Conservation (phyloP, 2,329 filamentous ascomycete species). For the Clarireedia homoeocarpa region DNA sequence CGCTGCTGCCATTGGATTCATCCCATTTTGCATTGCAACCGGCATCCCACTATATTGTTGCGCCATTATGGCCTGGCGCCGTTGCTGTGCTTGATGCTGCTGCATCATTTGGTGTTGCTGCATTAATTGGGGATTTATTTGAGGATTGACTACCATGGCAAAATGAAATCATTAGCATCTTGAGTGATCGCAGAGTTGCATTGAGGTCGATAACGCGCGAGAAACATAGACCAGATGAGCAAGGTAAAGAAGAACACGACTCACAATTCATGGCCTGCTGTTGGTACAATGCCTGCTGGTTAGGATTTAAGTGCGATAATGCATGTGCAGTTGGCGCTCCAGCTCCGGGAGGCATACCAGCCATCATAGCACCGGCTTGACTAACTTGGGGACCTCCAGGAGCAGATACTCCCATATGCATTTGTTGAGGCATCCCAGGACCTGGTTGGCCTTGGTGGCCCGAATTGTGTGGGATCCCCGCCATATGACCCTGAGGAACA, state of each 20-base stretch:
- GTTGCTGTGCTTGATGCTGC: conserved; percentile 10
- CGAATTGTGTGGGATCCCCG: conserved; percentile 47
- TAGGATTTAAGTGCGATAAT: conserved; percentile 61
- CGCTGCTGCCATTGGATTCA: conserved; percentile 43
- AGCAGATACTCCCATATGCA: conserved; percentile 65
- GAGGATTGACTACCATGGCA: conserved; percentile 23
- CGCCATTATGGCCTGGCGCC: conserved; percentile 44
- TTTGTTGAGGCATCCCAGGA: conserved; percentile 57
- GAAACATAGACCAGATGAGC: background rate
- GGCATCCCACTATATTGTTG: conserved; percentile 48
- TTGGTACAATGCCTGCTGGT: conserved; percentile 26
- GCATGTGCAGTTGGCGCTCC: conserved; percentile 54
- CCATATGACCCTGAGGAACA: conserved; percentile 50
- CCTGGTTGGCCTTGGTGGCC: conserved; percentile 62
- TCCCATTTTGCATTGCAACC: conserved; percentile 47
- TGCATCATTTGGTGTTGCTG: conserved; percentile 34
- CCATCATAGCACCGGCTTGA: conserved; percentile 64
- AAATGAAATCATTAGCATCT: no score
- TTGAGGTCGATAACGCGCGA: conserved; percentile 7
- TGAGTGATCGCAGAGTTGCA: no score
- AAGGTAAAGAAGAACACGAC: conserved; percentile 15
- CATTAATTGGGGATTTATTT: conserved; percentile 33
- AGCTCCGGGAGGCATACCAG: conserved; percentile 62
- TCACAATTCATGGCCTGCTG: conserved; percentile 23
- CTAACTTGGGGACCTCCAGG: conserved; percentile 63